phyloP scores from a whole-genome alignment of 2,329 filamentous ascomycete genomes.

The Ascocoryne sarcoides region DNA sequence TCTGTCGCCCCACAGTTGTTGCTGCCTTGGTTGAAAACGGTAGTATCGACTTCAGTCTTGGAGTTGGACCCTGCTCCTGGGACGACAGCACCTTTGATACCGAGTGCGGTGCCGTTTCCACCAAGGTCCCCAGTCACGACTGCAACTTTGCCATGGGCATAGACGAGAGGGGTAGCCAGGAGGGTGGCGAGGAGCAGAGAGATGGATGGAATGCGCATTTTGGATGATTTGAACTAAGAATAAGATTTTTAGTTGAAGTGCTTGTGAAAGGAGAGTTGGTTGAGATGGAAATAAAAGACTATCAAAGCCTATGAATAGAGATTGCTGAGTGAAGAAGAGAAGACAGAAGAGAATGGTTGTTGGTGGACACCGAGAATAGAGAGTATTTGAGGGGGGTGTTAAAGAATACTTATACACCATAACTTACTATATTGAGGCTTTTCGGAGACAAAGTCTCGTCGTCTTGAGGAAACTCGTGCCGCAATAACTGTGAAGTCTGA shows the following conservation, averaged over 20 bases:
- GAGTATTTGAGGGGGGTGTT: not conserved
- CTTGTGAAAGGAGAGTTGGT: not conserved
- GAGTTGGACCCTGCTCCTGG: slow-evolving; percentile 25
- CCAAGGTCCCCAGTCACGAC: slow-evolving; percentile 28
- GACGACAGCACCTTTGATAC: slow-evolving; percentile 33
- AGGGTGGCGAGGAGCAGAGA: slow-evolving; percentile 3
- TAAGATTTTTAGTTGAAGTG: not conserved
- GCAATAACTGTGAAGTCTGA: too few species aligned
- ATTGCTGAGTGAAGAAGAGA: not conserved
- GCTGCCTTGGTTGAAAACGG: slow-evolving; percentile 1
- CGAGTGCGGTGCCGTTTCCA: slow-evolving; percentile 34
- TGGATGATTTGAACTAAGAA: not conserved
- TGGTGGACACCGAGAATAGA: not conserved
- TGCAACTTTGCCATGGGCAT: slow-evolving; percentile 11
- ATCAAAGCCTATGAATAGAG: not conserved
- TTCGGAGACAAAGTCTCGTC: not conserved
- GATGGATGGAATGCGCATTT: not conserved
- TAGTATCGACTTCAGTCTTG: slow-evolving; percentile 10
- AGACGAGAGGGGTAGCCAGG: slow-evolving; percentile 5
- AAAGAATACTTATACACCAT: not conserved
- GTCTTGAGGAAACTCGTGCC: not conserved
- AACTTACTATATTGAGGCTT: not conserved
- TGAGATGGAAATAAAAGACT: not conserved
- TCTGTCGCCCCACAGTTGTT: slow-evolving; percentile 1
- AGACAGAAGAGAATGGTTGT: not conserved